A percentile compares a stretch with the other conserved stretches of the same genome.
These are phyloP conservation scores for Tardiomyces blankii DNA, from an alignment of 1,139 yeast genomes.

Conservation along the genomic window DNA sequence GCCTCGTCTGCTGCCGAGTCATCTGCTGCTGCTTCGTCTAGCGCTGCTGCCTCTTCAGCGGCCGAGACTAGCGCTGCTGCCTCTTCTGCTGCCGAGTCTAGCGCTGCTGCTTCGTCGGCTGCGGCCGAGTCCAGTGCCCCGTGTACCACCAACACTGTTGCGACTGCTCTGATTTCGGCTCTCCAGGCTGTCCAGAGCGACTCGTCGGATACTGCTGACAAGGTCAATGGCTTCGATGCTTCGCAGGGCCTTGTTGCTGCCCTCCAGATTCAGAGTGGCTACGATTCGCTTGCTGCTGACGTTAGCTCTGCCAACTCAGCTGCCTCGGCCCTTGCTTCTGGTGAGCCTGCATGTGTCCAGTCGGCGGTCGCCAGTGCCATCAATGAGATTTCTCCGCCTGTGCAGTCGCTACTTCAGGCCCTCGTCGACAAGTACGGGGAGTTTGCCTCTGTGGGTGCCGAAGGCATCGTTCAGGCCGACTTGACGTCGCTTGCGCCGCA, in stretches of 20 bases:
- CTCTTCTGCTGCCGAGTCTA: background rate
- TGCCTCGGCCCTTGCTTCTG: background rate
- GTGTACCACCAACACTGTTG: background rate
- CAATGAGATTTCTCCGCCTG: background rate
- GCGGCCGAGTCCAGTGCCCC: slow-evolving; percentile 1
- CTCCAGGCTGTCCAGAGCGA: background rate
- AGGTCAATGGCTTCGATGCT: background rate
- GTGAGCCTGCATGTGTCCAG: background rate
- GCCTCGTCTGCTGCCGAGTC: slow-evolving; percentile 13
- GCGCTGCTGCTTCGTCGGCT: background rate
- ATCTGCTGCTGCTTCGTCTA: background rate
- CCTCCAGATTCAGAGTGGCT: background rate
- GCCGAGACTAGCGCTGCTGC: background rate
- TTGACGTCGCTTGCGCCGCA: background rate
- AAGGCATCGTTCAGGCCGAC: background rate
- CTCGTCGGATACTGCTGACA: background rate
- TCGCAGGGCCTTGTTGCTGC: background rate
- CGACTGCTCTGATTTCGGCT: background rate
- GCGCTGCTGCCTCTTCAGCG: background rate
- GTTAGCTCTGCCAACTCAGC: background rate
- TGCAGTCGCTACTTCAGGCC: background rate
- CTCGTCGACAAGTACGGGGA: background rate
- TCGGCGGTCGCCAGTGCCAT: background rate
- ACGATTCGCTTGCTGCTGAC: background rate
- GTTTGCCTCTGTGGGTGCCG: background rate